phyloP scores from a whole-genome alignment of 306 rosid species.

The Dalbergia cochinchinensis region DNA sequence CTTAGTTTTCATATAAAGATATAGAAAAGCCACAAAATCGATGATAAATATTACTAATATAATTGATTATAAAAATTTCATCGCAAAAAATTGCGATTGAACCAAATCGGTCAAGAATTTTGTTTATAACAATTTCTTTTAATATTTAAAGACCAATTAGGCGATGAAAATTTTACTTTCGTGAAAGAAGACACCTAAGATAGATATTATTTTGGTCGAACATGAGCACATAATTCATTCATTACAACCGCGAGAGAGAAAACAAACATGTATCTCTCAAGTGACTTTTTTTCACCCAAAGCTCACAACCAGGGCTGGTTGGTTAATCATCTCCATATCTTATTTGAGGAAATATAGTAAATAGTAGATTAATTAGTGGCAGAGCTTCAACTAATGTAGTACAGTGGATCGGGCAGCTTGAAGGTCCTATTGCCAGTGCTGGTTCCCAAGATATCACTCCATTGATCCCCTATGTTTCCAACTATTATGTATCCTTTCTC shows the following conservation, averaged over 20 bases:
- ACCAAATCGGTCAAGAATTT: too few relatives aligned
- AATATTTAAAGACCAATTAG: too few relatives aligned
- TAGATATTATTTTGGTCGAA: too few relatives aligned
- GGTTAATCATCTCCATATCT: neutral
- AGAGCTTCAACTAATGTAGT: conserved; percentile 55
- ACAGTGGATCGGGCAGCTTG: conserved; percentile 75
- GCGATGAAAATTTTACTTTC: too few relatives aligned
- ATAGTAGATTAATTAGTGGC: neutral
- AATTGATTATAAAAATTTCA: too few relatives aligned
- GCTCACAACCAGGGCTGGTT: neutral
- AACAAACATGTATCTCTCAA: neutral
- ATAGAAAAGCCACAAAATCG: too few relatives aligned
- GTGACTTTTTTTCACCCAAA: neutral
- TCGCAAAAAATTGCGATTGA: too few relatives aligned
- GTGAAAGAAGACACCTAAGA: too few relatives aligned
- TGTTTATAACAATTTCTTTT: too few relatives aligned
- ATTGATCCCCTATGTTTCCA: conserved; percentile 78
- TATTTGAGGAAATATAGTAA: neutral
- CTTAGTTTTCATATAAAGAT: too few relatives aligned
- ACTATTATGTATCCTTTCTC: conserved; percentile 57
- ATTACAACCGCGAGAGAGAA: neutral
- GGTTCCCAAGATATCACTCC: conserved; percentile 70
- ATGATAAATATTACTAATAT: too few relatives aligned
- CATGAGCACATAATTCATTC: neutral
- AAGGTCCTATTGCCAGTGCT: conserved; percentile 60